Base-by-base conservation (phyloP, 2,329 filamentous ascomycete species). In the Kalmusia sp. region DNA sequence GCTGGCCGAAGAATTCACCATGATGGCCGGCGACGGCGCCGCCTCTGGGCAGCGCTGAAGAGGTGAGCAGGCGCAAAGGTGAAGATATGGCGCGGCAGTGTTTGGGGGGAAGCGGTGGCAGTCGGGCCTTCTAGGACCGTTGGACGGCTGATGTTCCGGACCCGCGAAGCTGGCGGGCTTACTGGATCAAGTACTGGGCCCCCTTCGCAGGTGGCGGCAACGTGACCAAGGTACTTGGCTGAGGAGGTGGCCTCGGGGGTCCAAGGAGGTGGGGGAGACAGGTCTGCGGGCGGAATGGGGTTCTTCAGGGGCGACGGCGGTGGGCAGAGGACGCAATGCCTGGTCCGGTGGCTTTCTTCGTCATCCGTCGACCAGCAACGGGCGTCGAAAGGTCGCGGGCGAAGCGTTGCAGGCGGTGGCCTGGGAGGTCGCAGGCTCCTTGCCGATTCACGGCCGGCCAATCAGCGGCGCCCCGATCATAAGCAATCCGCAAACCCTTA, bases 1-100 rank as follows among this genome's bases (percentile, higher is more conserved):
- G 51, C 59, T 69, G 38, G 57, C 58, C 45, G 69, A 65, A 52
- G 57, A 46, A 51, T 64, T 61, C 47, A 63, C 58, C 70, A 74
- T 74, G 41, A 41, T 55, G 21, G 41, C 50, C 47, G 49, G 53
- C 45, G 51, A 46, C 40, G 52, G 50, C 38, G 58, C 51, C 54
- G 58, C 40, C 39, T 43, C 9, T 45, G 47, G 51, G 30, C 51
- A 49, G 49, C 46, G 41, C 46, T 50, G 33, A 31, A 22, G 38
- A 43, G 27, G 41, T 35, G 45, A 39, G 51, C 28, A 38, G 4
- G 14, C 25, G 49, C 33, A 50, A 33, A 14, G 8, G 28, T 43
- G 49, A 24, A 12, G 40, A 51, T 50, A 56, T 51, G 55, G 58
- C 45, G 47, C 49, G 35, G 57, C 57, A 69, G 57, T 68, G 65